Conservation (phyloP, 768 basidiomycete genomes). For the Russula sp. region DNA sequence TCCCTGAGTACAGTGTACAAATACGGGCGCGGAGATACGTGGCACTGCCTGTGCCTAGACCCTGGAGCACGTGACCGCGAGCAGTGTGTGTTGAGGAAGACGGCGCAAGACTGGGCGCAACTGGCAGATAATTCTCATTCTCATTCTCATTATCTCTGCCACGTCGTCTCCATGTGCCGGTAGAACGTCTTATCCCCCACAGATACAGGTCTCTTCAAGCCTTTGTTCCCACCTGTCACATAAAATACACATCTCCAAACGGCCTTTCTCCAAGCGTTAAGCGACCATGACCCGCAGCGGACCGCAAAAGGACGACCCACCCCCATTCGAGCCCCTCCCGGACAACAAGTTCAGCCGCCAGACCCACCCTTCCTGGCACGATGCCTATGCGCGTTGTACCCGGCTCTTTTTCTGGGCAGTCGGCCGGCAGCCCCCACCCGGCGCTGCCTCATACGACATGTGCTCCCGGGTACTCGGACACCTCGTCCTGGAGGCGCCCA, state of each 20-base stretch:
- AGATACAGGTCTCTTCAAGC: not conserved
- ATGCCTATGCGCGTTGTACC: slow-evolving; percentile 21
- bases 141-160: not conserved
- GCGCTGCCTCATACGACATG: slow-evolving; percentile 24
- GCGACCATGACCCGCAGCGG: slow-evolving; percentile 14
- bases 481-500: slow-evolving; percentile 26
- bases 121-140: not conserved
- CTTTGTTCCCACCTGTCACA: not conserved
- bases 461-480: slow-evolving; percentile 26
- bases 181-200: not conserved
- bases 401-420: slow-evolving; percentile 28
- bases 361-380: slow-evolving; percentile 21
- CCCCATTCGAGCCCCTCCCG: slow-evolving; percentile 24
- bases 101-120: not conserved
- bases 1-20: too few relatives aligned
- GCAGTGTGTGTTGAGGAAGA: not conserved
- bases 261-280: not conserved
- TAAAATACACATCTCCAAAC: not conserved
- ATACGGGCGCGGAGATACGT: not conserved
- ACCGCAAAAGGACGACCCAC: not conserved
- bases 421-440: slow-evolving; percentile 20
- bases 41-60: not conserved
- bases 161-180: slow-evolving; percentile 8
- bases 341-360: slow-evolving; percentile 20
- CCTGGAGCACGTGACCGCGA: not conserved